A percentile compares a stretch with the other conserved stretches of the same genome.
Evolutionary conservation across 768 basidiomycete genomes (phyloP).

Genomic region (Polyporus arcularius): DNA sequence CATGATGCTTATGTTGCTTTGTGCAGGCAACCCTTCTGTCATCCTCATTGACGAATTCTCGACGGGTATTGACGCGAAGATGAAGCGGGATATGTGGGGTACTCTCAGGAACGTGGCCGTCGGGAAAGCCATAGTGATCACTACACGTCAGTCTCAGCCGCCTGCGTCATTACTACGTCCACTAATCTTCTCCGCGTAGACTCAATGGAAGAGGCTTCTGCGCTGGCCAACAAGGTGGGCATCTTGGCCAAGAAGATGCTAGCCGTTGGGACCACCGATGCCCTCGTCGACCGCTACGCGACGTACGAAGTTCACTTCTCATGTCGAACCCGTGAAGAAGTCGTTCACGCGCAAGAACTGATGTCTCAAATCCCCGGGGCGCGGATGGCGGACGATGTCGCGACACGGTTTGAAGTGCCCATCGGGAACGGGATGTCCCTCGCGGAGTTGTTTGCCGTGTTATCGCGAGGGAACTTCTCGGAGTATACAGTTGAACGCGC

Average conservation of each 20-base stretch:
- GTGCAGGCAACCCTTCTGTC: slow-evolving; percentile 70
- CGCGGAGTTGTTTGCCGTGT: background rate
- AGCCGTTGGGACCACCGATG: slow-evolving; percentile 66
- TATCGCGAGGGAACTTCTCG: background rate
- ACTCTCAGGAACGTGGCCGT: slow-evolving; percentile 64
- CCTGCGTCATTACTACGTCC: too few relatives aligned
- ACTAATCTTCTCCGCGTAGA: slow-evolving; percentile 38
- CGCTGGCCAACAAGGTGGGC: slow-evolving; percentile 73
- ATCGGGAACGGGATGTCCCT: slow-evolving; percentile 36
- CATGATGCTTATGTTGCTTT: background rate
- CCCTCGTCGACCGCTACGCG: slow-evolving; percentile 65
- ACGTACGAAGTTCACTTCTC: slow-evolving; percentile 79
- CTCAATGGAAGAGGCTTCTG: slow-evolving; percentile 85
- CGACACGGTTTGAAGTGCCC: slow-evolving; percentile 75
- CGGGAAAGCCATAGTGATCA: slow-evolving; percentile 72
- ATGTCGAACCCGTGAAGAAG: slow-evolving; percentile 63
- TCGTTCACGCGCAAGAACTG: slow-evolving; percentile 54
- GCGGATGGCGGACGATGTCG: slow-evolving; percentile 70
- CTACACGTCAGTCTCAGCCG: slow-evolving; percentile 53
- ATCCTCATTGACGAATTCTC: slow-evolving; percentile 84
- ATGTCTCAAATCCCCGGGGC: slow-evolving; percentile 66
- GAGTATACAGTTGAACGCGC: slow-evolving; percentile 61
- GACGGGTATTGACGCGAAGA: slow-evolving; percentile 80
- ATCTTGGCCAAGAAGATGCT: slow-evolving; percentile 73
- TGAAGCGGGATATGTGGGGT: slow-evolving; percentile 83